Evolutionary conservation across 2,329 filamentous ascomycete species (phyloP), one percentile per base, ranked within the genome.

Genomic region (Pseudogymnoascus sp.): DNA sequence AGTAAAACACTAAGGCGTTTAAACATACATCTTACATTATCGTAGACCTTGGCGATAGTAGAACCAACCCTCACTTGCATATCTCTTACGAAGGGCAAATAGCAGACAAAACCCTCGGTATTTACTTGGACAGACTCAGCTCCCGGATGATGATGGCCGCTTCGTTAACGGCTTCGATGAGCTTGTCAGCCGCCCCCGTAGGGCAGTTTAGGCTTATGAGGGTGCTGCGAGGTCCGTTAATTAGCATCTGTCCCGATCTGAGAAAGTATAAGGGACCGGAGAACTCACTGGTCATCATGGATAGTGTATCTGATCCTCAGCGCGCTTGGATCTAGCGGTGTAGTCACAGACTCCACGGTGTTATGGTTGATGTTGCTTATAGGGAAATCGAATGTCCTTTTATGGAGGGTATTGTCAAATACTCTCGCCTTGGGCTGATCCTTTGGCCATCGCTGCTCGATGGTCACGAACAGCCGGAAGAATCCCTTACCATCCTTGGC

Each of bases 271-370:
- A 39, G 36, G 36, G 36, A 18, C 36, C 6, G 36, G 36, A 39
- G 15, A 61, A 36, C 60, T 61, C 21, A 61, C 60, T 55, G 21
- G 15, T 39, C 25, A 25, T 58, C 48, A 18, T 39, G 29, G 10
- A 61, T 52, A 36, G 42, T 37, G 58, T 61, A 61, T 5, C 40
- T 61, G 15, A 61, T 61, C 60, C 60, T 58, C 27, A 58, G 27
- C 13, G 42, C 36, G 18, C 58, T n/a, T 12, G 60, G 35, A 40
- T 58, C 45, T 33, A 36, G 37, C 60, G 58, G 55, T 9, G 58
- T 45, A 59, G 36, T 58, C n/a, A 35, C 42, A n/a, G 60, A 61
- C 9, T 61, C 40, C 4, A 55, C 40, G 9, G 45, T 52, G 40
- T 61, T 52, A 7, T 48, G 55, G 25, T 52, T 58, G 29, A 36